These are phyloP conservation scores for Umbelopsis sp. DNA, from an alignment of 192 early-diverging fungal species.

Conservation along the genomic window DNA sequence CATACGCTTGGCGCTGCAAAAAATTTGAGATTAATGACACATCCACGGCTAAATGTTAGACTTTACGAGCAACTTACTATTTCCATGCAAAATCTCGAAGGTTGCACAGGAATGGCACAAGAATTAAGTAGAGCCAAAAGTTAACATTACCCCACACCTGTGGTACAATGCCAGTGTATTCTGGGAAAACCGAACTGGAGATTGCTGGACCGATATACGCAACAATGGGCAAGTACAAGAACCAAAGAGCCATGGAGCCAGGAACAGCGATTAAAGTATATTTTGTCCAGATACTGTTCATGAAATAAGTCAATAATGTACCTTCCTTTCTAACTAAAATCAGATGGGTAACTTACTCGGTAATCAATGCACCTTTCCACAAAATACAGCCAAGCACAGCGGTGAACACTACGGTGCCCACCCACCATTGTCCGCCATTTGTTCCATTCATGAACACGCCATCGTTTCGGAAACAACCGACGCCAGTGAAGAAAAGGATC, in stretches of 20 bases:
- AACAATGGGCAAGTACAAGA: constrained; percentile 85
- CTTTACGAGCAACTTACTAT: constrained; percentile 69
- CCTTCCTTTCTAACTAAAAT: neutral
- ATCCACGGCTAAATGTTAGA: no score
- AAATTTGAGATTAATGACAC: neutral
- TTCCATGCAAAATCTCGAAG: constrained; percentile 94
- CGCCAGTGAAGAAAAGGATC: constrained; percentile 74
- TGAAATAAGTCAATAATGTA: neutral
- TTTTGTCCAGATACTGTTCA: constrained; percentile 84
- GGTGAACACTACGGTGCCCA: constrained; percentile 90
- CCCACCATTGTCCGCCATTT: constrained; percentile 86
- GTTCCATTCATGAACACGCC: constrained; percentile 70
- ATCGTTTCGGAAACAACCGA: constrained; percentile 68
- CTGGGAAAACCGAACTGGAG: constrained; percentile 63
- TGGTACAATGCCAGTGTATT: constrained; percentile 74
- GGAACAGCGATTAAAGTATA: constrained; percentile 91
- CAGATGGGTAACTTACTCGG: constrained; percentile 57
- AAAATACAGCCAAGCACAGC: constrained; percentile 87
- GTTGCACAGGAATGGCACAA: constrained; percentile 85
- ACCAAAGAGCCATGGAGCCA: constrained; percentile 90
- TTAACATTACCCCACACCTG: constrained; percentile 65
- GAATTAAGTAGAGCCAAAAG: constrained; percentile 88
- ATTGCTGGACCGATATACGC: constrained; percentile 67
- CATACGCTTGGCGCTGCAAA: constrained; percentile 68
- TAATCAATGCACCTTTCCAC: constrained; percentile 88